Percentiles rank a stretch among this genome's conserved stretches.
Conservation (phyloP, 2,329 filamentous ascomycete genomes). For the Neofusicoccum cordaticola region DNA sequence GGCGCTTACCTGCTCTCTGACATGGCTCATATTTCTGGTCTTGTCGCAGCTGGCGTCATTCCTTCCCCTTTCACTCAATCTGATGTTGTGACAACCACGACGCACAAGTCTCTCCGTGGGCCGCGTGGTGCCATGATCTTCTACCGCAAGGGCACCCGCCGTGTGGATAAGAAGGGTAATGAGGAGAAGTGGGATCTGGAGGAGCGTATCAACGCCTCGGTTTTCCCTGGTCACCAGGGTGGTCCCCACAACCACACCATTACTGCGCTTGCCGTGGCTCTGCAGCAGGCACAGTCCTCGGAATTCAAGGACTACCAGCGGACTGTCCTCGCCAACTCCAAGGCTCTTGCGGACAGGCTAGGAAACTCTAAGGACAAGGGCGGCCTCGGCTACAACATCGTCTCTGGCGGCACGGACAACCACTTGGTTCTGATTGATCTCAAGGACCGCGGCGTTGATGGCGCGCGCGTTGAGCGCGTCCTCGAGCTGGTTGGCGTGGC, state of each 20-base stretch:
- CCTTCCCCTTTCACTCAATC: slow-evolving; percentile 89
- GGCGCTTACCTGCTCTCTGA: slow-evolving; percentile 94
- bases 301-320: slow-evolving; percentile 94
- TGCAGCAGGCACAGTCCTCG: slow-evolving; percentile 85
- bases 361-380: slow-evolving; percentile 52
- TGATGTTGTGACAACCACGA: slow-evolving; percentile 97
- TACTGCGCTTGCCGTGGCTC: slow-evolving; percentile 86
- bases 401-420: slow-evolving; percentile 94
- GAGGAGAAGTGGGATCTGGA: slow-evolving; percentile 95
- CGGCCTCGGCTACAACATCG: slow-evolving; percentile 78
- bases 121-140: slow-evolving; percentile 99
- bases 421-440: slow-evolving; percentile 92
- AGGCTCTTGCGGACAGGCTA: slow-evolving; percentile 73
- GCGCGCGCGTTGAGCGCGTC: slow-evolving; percentile 83
- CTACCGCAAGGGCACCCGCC: slow-evolving; percentile 95
- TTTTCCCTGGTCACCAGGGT: slow-evolving; percentile 98
- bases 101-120: slow-evolving; percentile 97
- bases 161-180: slow-evolving; percentile 83
- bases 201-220: slow-evolving; percentile 95
- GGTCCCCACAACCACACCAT: slow-evolving; percentile 99
- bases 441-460: slow-evolving; percentile 83
- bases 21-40: slow-evolving; percentile 97
- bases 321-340: slow-evolving; percentile 85
- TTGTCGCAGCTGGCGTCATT: slow-evolving; percentile 90
- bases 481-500: slow-evolving; percentile 91